These are phyloP conservation scores for Neonectria sp. DNA, from an alignment of 2,329 filamentous ascomycete species.

Conservation along the genomic window DNA sequence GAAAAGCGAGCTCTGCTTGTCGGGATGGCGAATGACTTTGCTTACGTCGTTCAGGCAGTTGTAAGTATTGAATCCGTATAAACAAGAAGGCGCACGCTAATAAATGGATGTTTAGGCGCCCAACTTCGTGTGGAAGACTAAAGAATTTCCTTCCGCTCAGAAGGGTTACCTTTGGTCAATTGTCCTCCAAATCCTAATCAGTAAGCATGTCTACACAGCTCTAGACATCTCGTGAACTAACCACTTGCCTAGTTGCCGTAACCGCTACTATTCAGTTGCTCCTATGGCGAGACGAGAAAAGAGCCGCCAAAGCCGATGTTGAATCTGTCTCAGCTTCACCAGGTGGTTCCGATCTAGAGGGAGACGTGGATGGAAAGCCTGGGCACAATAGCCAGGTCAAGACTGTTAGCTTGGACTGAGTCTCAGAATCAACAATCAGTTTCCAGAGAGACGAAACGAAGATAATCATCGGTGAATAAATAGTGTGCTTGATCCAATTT, in stretches of 20 bases:
- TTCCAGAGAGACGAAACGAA: not conserved
- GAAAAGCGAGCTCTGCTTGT: slow-evolving; percentile 41
- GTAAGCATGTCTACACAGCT: slow-evolving; percentile 13
- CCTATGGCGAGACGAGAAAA: slow-evolving; percentile 10
- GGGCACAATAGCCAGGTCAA: not conserved
- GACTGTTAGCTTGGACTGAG: slow-evolving; percentile 1
- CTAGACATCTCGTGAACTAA: not conserved
- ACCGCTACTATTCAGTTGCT: slow-evolving; percentile 15
- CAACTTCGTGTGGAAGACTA: slow-evolving; percentile 40
- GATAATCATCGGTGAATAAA: not conserved
- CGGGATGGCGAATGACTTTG: slow-evolving; percentile 28
- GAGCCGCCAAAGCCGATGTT: slow-evolving; percentile 1
- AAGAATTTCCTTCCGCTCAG: slow-evolving; percentile 32
- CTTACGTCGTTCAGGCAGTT: slow-evolving; percentile 40
- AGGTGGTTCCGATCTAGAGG: not conserved
- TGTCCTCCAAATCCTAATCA: slow-evolving; percentile 28
- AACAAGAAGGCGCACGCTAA: not conserved
- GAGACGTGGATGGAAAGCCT: not conserved
- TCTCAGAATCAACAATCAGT: not conserved
- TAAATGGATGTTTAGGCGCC: slow-evolving; percentile 13
- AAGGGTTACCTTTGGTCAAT: slow-evolving; percentile 34
- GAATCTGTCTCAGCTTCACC: not conserved
- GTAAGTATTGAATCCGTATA: not conserved
- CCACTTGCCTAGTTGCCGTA: not conserved
- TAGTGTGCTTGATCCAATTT: not conserved